These are phyloP conservation scores for Knoxia roxburghii DNA, from an alignment of 257 asterid species.

Conservation along the genomic window DNA sequence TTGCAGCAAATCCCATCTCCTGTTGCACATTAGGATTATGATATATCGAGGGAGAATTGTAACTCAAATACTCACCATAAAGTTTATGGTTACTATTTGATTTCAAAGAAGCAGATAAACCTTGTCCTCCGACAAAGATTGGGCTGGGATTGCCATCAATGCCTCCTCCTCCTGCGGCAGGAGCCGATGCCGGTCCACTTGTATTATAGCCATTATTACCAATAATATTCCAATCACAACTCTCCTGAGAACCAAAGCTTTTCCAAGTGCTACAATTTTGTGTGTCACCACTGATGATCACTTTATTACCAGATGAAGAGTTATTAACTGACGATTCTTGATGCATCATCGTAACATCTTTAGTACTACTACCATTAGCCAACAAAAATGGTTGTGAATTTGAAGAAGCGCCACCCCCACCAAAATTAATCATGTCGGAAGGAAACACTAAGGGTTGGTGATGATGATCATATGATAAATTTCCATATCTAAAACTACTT, in stretches of 20 bases:
- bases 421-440: constrained; percentile 31
- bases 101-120: constrained; percentile 23
- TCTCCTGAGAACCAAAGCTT: constrained; percentile 10
- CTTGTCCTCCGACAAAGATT: constrained; percentile 32
- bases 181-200: constrained; percentile 17
- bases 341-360: constrained; percentile 17
- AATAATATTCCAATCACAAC: constrained; percentile 18
- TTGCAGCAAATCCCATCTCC: constrained; percentile 23
- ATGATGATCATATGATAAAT: constrained; percentile 20
- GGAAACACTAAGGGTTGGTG: constrained; percentile 23
- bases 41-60: constrained; percentile 22
- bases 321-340: constrained; percentile 21
- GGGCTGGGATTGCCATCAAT: constrained; percentile 20
- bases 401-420: background rate
- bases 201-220: constrained; percentile 8
- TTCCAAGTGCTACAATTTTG: constrained; percentile 31
- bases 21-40: constrained; percentile 24
- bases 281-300: constrained; percentile 17
- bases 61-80: constrained; percentile 5
- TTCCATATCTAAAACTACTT: constrained; percentile 23
- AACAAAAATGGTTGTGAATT: constrained; percentile 14
- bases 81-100: constrained; percentile 14
- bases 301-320: constrained; percentile 11
- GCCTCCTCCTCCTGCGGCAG: too few relatives aligned
- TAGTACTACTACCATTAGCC: background rate